Conservation (phyloP, 176 grass and related monocot genomes). For the Elymus sibiricus region DNA sequence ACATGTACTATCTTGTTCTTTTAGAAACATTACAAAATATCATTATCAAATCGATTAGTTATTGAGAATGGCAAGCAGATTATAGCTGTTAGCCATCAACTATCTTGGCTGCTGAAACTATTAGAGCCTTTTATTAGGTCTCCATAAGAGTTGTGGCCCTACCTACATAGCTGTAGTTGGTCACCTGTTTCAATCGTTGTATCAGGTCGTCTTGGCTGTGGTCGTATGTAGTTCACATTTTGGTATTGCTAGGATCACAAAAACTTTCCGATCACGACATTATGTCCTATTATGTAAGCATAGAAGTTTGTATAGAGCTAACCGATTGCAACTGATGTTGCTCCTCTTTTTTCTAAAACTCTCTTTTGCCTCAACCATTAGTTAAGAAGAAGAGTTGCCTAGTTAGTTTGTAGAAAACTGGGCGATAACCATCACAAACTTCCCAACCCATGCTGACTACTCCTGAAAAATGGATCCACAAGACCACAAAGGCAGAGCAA, state of each 20-base stretch:
- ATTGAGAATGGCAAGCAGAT: background rate
- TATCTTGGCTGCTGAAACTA: background rate
- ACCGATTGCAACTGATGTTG: no score
- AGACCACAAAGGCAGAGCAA: no score
- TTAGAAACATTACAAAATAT: background rate
- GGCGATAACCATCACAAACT: no score
- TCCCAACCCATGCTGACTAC: no score
- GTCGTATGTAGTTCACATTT: background rate
- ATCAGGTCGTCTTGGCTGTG: background rate
- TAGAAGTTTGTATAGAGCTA: no score
- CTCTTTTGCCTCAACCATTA: no score
- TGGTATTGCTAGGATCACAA: background rate
- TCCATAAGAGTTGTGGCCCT: background rate
- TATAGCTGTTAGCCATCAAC: background rate
- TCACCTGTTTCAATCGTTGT: background rate
- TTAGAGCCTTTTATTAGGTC: background rate
- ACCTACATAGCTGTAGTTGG: background rate
- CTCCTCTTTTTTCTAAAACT: no score
- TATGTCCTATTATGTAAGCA: no score
- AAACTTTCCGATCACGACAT: no score
- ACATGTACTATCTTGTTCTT: background rate
- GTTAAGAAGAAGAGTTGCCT: no score
- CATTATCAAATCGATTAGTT: background rate
- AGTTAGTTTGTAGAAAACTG: no score
- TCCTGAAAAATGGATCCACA: no score